Evolutionary conservation across 2,329 filamentous ascomycete genomes (phyloP).

Genomic region (Penicillium griseofulvum): DNA sequence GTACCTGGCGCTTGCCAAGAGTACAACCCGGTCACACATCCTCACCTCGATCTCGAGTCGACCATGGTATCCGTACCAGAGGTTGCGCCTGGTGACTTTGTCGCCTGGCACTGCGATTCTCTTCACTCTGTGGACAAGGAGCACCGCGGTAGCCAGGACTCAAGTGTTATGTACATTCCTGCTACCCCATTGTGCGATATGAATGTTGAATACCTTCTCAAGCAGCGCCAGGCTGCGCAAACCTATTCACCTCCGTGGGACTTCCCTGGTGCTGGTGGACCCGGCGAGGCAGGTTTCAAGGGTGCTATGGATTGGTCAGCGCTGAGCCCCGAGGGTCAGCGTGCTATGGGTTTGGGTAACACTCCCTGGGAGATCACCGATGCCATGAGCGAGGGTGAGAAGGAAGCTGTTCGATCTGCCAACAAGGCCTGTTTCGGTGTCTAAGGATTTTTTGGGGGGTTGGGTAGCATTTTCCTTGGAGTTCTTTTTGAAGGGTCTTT

Average conservation of each 20-base stretch:
- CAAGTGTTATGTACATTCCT: constrained; percentile 85
- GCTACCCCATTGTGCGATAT: constrained; percentile 74
- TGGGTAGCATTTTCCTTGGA: not conserved
- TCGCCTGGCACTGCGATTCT: constrained; percentile 74
- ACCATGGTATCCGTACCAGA: constrained; percentile 71
- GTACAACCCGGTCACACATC: constrained; percentile 62
- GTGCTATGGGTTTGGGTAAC: constrained; percentile 55
- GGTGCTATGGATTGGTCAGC: constrained; percentile 40
- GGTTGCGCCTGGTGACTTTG: constrained; percentile 70
- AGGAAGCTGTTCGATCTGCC: constrained; percentile 50
- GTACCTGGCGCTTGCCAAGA: constrained; percentile 68
- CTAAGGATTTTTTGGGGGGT: constrained; percentile 4
- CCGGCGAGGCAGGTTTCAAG: constrained; percentile 42
- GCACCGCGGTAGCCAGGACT: constrained; percentile 70
- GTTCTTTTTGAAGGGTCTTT: not conserved
- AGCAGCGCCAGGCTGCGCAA: constrained; percentile 70
- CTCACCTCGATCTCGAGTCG: constrained; percentile 63
- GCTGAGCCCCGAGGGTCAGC: constrained; percentile 49
- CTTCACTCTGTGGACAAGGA: constrained; percentile 82
- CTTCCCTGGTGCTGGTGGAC: constrained; percentile 59
- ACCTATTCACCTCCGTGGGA: constrained; percentile 66
- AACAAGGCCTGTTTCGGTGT: constrained; percentile 54
- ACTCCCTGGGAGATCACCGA: constrained; percentile 50
- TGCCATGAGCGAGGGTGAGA: constrained; percentile 52
- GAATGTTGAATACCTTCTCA: constrained; percentile 68